A percentile compares a stretch with the other conserved stretches of the same genome.
Evolutionary conservation across 345 rosid species (phyloP).

Genomic region (Gossypium ekmanianum): DNA sequence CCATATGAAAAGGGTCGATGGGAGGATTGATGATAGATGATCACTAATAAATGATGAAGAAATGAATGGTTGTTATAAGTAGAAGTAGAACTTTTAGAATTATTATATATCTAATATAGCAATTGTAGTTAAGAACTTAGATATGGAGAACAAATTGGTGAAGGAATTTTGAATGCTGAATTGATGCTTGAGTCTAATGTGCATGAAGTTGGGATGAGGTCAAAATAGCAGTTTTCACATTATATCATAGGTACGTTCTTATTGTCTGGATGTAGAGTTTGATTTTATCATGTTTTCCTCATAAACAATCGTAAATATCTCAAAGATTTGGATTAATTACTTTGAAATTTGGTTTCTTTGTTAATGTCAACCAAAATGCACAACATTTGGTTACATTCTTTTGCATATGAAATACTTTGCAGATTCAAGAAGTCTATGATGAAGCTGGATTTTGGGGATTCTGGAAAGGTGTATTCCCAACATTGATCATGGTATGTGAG

Average conservation of each 20-base stretch:
- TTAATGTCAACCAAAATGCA: neutral
- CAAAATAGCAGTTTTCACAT: neutral
- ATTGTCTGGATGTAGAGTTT: neutral
- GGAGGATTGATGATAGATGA: neutral
- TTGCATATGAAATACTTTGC: constrained; percentile 27
- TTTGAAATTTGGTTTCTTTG: neutral
- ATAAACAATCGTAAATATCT: neutral
- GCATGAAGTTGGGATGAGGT: neutral
- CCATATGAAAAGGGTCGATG: neutral
- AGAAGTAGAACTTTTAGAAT: neutral
- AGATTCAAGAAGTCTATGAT: constrained; percentile 78
- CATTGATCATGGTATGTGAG: constrained; percentile 81
- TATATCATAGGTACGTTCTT: neutral
- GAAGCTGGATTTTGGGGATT: constrained; percentile 88
- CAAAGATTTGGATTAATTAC: neutral
- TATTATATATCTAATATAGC: neutral
- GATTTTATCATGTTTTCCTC: neutral
- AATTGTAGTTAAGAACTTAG: neutral
- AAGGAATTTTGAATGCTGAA: neutral
- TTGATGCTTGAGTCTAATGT: neutral
- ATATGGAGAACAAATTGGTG: neutral
- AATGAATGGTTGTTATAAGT: neutral
- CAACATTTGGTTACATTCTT: neutral
- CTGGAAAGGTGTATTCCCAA: constrained; percentile 92
- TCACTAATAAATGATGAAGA: neutral